phyloP scores from a whole-genome alignment of 2,329 filamentous ascomycete species.

The Colletotrichum karsti region DNA sequence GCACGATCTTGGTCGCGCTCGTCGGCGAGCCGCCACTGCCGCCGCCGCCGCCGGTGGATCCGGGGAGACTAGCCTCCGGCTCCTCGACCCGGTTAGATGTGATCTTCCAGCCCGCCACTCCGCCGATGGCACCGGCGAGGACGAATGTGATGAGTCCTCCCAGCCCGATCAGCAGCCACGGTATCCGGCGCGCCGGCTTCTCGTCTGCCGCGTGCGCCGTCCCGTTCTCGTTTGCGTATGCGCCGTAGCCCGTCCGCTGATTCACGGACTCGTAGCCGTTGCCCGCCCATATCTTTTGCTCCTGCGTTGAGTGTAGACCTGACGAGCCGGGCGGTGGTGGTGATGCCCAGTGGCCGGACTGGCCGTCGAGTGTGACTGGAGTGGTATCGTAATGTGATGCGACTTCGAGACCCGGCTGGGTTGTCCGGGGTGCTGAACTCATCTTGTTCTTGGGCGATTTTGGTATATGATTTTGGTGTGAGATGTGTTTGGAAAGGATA shows the following conservation, averaged over 20 bases:
- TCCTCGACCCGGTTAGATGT: background rate
- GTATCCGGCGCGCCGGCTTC: background rate
- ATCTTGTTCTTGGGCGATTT: too few relatives aligned
- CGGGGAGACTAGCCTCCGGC: background rate
- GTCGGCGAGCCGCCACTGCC: background rate
- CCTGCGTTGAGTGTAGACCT: background rate
- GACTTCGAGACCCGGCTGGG: constrained; percentile 2
- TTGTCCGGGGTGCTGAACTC: background rate
- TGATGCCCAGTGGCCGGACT: background rate
- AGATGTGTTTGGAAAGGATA: too few relatives aligned
- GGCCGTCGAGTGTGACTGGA: background rate
- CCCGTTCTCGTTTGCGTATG: background rate
- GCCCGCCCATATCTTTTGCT: background rate
- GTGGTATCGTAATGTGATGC: background rate
- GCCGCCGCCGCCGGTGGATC: background rate
- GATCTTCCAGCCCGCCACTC: constrained; percentile 18
- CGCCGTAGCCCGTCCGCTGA: background rate
- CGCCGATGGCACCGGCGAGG: constrained; percentile 13
- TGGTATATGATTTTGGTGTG: too few relatives aligned
- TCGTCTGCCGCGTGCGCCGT: background rate
- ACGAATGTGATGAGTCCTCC: background rate
- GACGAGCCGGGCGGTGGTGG: background rate
- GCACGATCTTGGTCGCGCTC: constrained; percentile 10
- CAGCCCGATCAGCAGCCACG: background rate
- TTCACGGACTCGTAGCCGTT: background rate